Evolutionary conservation across 192 early-diverging fungal species (phyloP).

Genomic region (Spinellus fusiger): DNA sequence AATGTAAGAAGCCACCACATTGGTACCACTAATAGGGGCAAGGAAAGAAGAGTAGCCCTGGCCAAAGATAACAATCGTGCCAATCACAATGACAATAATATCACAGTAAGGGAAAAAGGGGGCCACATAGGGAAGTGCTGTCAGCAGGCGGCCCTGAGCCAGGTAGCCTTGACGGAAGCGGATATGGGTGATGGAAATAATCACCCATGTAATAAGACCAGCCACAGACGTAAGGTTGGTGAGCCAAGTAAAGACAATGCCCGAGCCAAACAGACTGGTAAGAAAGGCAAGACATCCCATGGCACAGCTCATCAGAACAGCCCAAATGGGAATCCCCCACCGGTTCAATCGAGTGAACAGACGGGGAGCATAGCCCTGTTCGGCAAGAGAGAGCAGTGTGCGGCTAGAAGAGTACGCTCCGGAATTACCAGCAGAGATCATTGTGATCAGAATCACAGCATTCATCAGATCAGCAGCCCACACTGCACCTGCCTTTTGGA

Average conservation of each 20-base stretch:
- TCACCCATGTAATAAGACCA: slow-evolving; percentile 79
- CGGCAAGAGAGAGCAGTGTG: slow-evolving; percentile 68
- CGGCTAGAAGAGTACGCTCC: slow-evolving; percentile 84
- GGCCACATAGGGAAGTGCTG: slow-evolving; percentile 67
- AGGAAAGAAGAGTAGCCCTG: slow-evolving; percentile 54
- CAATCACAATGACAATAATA: slow-evolving; percentile 60
- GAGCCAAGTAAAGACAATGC: slow-evolving; percentile 65
- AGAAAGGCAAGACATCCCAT: slow-evolving; percentile 60
- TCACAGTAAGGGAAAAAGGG: slow-evolving; percentile 71
- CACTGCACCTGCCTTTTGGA: slow-evolving; percentile 52
- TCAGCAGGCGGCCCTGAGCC: slow-evolving; percentile 60
- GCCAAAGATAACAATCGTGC: slow-evolving; percentile 49
- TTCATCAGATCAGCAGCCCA: slow-evolving; percentile 68
- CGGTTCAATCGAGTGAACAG: slow-evolving; percentile 56
- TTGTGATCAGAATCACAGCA: slow-evolving; percentile 60
- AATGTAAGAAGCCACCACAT: slow-evolving; percentile 58
- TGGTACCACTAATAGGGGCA: slow-evolving; percentile 39
- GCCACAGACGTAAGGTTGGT: slow-evolving; percentile 65
- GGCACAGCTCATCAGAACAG: slow-evolving; percentile 53
- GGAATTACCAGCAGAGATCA: slow-evolving; percentile 78
- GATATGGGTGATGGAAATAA: slow-evolving; percentile 74
- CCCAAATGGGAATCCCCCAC: slow-evolving; percentile 59
- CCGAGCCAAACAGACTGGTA: slow-evolving; percentile 59
- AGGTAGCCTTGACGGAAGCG: slow-evolving; percentile 78
- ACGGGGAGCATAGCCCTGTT: slow-evolving; percentile 70